Base-by-base conservation (phyloP, 805 yeast genomes). In the Scheffersomyces ergatensis region DNA sequence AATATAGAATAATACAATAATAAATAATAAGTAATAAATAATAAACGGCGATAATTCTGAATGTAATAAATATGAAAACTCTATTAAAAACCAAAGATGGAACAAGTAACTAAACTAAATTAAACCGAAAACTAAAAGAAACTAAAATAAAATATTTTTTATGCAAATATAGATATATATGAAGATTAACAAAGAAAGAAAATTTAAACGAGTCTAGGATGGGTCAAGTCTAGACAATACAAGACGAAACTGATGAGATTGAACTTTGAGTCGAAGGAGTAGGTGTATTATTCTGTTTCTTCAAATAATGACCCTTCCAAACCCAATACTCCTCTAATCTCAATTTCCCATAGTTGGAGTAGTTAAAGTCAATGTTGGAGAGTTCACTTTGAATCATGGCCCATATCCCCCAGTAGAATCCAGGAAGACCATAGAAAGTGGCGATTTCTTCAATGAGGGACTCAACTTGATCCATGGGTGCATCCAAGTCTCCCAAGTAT, bases 321-420 rank as follows among this genome's bases (percentile, higher is more conserved):
- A 63, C 65, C 78, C 82, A 79, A 51, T 85, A 85, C 58, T 85
- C 93, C 24, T 71, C 70, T 36, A 85, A 66, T 43, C 93, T 67
- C 38, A 68, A 63, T 33, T 70, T 69, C 2, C 86, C 78, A 53
- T 85, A 85, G 9, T 70, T 65, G 4, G 76, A 70, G 55, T 85
- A 85, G 54, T 83, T 83, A 57, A 85, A 85, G 49, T 85, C 92
- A 35, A 85, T 84, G 21, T 77, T 72, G 2, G 89, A 82, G 17
- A 82, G 77, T 40, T 74, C 74, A 44, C 83, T 72, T 59, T 85
- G 93, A 39, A 85, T 85, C 44, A 81, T 82, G 2, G 89, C 80
- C 93, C 93, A 85, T 8, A 85, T 73, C 1, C 92, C 90, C 93
- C 93, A 85, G 57, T 83, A 85, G 53, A 85, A 82, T 0, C 92